A percentile compares a stretch with the other conserved stretches of the same genome.
Evolutionary conservation across 208 protist species (phyloP).

Genomic region (Leishmania martiniquensis): DNA sequence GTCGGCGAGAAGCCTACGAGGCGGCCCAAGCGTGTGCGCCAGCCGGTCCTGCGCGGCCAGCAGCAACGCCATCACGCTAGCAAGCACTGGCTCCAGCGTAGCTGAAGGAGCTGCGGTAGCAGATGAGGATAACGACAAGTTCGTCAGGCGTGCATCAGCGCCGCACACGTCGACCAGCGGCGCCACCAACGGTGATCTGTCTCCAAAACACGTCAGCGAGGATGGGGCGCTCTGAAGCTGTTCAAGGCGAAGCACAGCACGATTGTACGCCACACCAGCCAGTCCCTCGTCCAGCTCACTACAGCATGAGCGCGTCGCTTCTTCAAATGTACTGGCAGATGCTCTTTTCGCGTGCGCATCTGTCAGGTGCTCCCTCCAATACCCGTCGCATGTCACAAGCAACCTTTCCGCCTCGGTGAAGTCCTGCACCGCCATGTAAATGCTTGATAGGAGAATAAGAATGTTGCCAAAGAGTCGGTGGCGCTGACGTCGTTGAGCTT

Average conservation of each 20-base stretch:
- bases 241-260: slow-evolving; percentile 55
- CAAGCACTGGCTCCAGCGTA: neutral
- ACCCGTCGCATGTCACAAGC: slow-evolving; percentile 55
- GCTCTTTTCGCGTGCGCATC: neutral
- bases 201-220: neutral
- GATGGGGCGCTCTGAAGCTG: slow-evolving; percentile 7
- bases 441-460: slow-evolving; percentile 52
- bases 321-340: neutral
- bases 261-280: slow-evolving; percentile 49
- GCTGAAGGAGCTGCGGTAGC: neutral
- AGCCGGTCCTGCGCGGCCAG: slow-evolving; percentile 33
- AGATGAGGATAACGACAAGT: neutral
- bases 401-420: slow-evolving; percentile 64
- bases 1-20: slow-evolving; percentile 53
- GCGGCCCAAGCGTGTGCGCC: slow-evolving; percentile 33
- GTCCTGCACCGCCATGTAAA: slow-evolving; percentile 46
- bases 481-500: neutral
- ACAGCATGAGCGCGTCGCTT: neutral
- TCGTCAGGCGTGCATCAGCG: neutral
- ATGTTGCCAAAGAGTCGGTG: slow-evolving; percentile 48
- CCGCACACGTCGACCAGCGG: neutral
- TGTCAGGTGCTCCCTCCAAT: slow-evolving; percentile 49
- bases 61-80: slow-evolving; percentile 28
- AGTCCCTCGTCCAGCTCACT: slow-evolving; percentile 22
- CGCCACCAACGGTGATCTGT: neutral